Percentiles rank a stretch among this genome's conserved stretches.
Conservation (phyloP, 2,329 filamentous ascomycete genomes). For the Aspergillus sp. region DNA sequence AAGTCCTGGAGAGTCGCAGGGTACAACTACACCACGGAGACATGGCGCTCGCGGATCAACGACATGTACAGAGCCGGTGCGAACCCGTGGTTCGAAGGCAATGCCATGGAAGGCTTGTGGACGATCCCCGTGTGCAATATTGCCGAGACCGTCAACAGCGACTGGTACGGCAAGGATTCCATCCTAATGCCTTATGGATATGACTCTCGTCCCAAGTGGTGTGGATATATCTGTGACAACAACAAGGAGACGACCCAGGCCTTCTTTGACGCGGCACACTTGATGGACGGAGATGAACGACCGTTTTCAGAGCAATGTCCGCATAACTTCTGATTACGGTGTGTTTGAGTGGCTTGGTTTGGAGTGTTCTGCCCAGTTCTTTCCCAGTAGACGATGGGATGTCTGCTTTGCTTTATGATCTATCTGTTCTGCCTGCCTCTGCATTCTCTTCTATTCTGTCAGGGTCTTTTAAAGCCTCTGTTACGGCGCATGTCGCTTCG, state of each 20-base stretch:
- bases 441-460: no score
- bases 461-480: no score
- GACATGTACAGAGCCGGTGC: neutral
- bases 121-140: slow-evolving; percentile 3
- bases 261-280: neutral
- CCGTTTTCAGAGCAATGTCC: no score
- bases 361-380: no score
- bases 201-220: neutral
- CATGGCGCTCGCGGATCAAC: neutral
- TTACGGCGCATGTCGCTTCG: no score
- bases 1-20: neutral
- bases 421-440: no score
- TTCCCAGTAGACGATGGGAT: no score
- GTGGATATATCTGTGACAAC: neutral
- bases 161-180: neutral
- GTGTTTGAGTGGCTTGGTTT: no score
- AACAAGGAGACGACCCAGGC: neutral
- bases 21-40: neutral
- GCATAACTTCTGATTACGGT: no score
- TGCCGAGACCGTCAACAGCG: neutral
- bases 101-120: neutral
- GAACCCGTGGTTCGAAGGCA: neutral
- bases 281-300: neutral
- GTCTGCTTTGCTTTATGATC: no score
- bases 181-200: slow-evolving; percentile 1